Evolutionary conservation across 2,329 filamentous ascomycete genomes (phyloP).

Genomic region (Penicillium hordei): DNA sequence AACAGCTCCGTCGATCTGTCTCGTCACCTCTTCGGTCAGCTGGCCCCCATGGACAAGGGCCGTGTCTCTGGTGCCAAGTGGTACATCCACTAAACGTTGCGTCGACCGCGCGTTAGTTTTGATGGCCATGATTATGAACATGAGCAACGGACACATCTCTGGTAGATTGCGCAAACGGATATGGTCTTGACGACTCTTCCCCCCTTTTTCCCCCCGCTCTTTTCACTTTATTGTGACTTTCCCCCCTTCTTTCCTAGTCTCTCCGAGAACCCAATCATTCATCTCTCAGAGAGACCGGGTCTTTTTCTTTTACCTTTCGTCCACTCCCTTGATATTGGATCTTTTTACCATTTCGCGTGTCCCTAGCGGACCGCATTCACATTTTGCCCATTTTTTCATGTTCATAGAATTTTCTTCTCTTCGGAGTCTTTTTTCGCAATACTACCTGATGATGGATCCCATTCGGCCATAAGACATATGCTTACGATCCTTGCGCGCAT

Average conservation of each 20-base stretch:
- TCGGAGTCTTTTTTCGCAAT: constrained; percentile 21
- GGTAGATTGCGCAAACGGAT: constrained; percentile 23
- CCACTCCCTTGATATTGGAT: constrained; percentile 14
- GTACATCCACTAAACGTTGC: constrained; percentile 38
- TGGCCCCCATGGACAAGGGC: constrained; percentile 43
- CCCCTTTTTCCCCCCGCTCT: constrained; percentile 10
- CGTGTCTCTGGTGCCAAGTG: constrained; percentile 45
- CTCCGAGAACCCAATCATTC: not conserved
- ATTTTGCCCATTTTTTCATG: constrained; percentile 10
- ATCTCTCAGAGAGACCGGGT: not conserved
- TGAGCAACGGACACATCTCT: constrained; percentile 19
- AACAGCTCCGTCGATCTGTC: constrained; percentile 60
- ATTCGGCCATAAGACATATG: constrained; percentile 1
- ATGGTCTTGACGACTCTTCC: constrained; percentile 23
- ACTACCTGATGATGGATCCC: constrained; percentile 19
- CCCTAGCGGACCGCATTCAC: constrained; percentile 21
- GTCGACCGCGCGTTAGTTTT: constrained; percentile 20
- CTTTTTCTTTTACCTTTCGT: constrained; percentile 16
- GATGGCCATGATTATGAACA: not conserved
- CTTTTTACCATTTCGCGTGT: constrained; percentile 14
- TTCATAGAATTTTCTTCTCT: constrained; percentile 16
- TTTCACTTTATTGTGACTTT: constrained; percentile 9
- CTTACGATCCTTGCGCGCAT: constrained; percentile 7
- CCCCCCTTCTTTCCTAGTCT: constrained; percentile 19
- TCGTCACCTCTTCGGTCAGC: constrained; percentile 54